A percentile compares a stretch with the other conserved stretches of the same genome.
These are phyloP conservation scores for Emericellopsis terricola DNA, from an alignment of 495 filamentous ascomycete species.

Conservation along the genomic window DNA sequence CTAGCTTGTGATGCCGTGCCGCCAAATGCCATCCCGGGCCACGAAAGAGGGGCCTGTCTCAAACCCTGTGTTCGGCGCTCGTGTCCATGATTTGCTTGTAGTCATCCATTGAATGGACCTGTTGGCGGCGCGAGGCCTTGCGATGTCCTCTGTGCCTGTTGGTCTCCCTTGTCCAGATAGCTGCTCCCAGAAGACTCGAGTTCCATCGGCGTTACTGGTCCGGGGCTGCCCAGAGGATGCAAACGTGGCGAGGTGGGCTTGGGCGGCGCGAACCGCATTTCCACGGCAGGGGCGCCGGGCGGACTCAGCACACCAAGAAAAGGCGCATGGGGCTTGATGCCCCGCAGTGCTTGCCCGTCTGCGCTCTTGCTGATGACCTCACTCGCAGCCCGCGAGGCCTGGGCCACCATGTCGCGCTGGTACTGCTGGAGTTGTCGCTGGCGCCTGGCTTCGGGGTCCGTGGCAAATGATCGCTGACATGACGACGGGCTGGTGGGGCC, in stretches of 20 bases:
- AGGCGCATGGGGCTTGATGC: background rate
- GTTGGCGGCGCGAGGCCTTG: no score
- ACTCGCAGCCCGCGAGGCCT: conserved; percentile 26
- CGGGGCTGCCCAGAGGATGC: conserved; percentile 52
- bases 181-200: conserved; percentile 33
- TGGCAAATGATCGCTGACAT: background rate
- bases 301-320: background rate
- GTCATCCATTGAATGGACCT: no score
- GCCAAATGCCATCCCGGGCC: no score
- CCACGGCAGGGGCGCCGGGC: background rate
- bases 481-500: conserved; percentile 1
- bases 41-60: no score
- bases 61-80: no score
- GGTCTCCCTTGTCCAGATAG: conserved; percentile 29
- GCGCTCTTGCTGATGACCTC: conserved; percentile 10
- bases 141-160: no score
- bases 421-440: conserved; percentile 36
- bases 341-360: background rate
- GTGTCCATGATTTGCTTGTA: no score
- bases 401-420: conserved; percentile 40
- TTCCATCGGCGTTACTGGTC: conserved; percentile 59
- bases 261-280: conserved; percentile 6
- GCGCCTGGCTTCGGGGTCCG: conserved; percentile 13
- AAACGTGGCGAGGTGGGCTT: conserved; percentile 43
- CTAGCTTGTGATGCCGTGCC: no score